Evolutionary conservation across 169 alveolate genomes (phyloP), one percentile per base, ranked within the genome.

Genomic region (Sarcocystis neurona): DNA sequence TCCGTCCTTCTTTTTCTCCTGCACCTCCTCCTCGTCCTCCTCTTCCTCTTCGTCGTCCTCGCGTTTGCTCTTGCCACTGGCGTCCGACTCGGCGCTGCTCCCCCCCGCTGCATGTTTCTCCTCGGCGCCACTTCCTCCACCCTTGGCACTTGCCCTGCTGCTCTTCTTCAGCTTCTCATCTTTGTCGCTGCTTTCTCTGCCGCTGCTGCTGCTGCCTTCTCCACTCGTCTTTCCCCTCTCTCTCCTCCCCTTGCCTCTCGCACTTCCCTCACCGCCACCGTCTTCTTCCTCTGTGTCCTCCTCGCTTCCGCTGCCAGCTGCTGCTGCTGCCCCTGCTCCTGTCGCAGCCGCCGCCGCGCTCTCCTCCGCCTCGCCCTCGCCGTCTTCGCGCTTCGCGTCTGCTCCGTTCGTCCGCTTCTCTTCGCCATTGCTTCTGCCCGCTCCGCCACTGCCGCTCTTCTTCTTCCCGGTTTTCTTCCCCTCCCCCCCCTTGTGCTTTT

Each of bases 221-320:
- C 39, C 39, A 30, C 82, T 12, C 75, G 44, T 41, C 30, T 89
- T 27, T 58, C 75, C 63, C 44, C 91, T 0, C 12, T 53, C 60
- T 34, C 79, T 8, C 23, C 72, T 32, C 77, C 87, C n/a, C 10
- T 10, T 18, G 50, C 88, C 41, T 48, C 88, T n/a, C 18, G 78
- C 88, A 3, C 50, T 34, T n/a, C 60, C 39, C 37, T 44, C 20
- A 4, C 88, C n/a, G 70, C 85, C 74, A 85, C 93, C 75, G 72
- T 87, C 89, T 85, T 84, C 44, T 85, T 91, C 47, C 86, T 89
- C 77, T 82, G 90, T 50, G 80, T 87, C 5, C 60, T 87, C 23
- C 48, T 66, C 72, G 86, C 92, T 27, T 88, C 86, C 75, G 89
- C 88, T 39, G 8, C 79, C 2, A 46, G 77, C 75, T 18, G 78